Conservation (phyloP, 108 stramenopile species). For the Cyclotella cryptica region DNA sequence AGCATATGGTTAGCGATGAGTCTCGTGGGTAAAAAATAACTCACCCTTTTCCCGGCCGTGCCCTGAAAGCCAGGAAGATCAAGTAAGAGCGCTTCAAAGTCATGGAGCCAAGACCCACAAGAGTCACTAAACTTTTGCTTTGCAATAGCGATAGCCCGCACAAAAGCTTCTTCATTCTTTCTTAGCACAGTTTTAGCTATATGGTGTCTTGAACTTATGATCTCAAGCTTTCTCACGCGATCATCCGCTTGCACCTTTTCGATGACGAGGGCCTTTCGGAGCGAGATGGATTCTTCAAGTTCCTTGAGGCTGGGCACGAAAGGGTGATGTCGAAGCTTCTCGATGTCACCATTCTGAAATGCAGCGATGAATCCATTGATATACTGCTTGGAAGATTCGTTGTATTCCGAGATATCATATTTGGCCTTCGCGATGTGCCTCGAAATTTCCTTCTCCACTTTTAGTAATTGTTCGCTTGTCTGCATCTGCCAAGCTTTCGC, state of each 20-base stretch:
- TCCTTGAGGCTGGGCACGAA: conserved; percentile 35
- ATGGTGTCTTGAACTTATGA: conserved; percentile 19
- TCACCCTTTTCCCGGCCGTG: conserved; percentile 4
- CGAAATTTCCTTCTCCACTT: conserved; percentile 28
- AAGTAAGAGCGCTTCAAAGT: conserved; percentile 14
- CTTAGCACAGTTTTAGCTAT: conserved; percentile 26
- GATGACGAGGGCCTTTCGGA: conserved; percentile 37
- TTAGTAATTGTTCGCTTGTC: conserved; percentile 7
- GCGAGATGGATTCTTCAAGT: conserved; percentile 33
- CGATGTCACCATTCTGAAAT: conserved; percentile 40
- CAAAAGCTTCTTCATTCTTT: conserved; percentile 40
- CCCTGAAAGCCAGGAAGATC: neutral
- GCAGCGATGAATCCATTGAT: conserved; percentile 36
- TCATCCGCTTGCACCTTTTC: conserved; percentile 51
- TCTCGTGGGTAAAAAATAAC: neutral
- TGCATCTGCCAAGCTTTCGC: conserved; percentile 38
- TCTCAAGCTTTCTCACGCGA: conserved; percentile 35
- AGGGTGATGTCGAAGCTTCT: conserved; percentile 38
- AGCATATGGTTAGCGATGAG: neutral
- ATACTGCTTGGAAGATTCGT: conserved; percentile 38
- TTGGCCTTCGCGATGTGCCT: conserved; percentile 37
- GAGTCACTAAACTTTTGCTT: conserved; percentile 31
- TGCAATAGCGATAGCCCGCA: conserved; percentile 27
- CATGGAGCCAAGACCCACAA: conserved; percentile 19
- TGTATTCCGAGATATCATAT: conserved; percentile 32